Percentiles rank a stretch among this genome's conserved stretches.
These are phyloP conservation scores for Ailanthus altissimus DNA, from an alignment of 345 rosid species.

Conservation along the genomic window DNA sequence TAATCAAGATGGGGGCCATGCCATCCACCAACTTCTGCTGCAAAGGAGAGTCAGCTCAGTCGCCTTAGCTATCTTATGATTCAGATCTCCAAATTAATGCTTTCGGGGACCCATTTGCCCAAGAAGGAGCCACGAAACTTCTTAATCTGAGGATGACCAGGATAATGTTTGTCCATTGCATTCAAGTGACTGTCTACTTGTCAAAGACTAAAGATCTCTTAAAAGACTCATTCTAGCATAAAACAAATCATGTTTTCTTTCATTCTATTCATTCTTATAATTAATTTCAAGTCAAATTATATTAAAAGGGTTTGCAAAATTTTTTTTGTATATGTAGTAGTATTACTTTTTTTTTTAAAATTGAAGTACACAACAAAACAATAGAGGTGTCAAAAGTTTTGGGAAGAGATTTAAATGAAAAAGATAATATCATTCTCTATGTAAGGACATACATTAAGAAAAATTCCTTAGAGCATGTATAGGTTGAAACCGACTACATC, in stretches of 20 bases:
- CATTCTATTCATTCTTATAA: too few species aligned
- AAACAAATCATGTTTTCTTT: too few species aligned
- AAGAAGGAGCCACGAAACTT: slow-evolving; percentile 33
- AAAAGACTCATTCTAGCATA: too few species aligned
- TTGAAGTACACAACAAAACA: too few species aligned
- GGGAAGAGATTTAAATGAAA: too few species aligned
- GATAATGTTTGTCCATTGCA: not conserved
- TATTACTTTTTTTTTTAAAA: too few species aligned
- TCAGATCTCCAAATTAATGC: slow-evolving; percentile 21
- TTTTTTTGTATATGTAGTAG: too few species aligned
- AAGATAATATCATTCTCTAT: too few species aligned
- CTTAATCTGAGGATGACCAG: slow-evolving; percentile 1
- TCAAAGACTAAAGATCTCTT: not conserved
- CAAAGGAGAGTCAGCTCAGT: slow-evolving; percentile 14
- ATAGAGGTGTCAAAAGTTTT: too few species aligned
- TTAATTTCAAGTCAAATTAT: too few species aligned
- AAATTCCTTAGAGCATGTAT: not conserved
- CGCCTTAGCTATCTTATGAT: not conserved
- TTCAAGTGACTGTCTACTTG: slow-evolving; percentile 18
- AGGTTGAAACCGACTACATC: not conserved
- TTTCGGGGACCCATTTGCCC: slow-evolving; percentile 27
- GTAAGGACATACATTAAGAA: not conserved
- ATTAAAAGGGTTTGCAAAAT: too few species aligned
- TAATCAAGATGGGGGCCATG: slow-evolving; percentile 30
- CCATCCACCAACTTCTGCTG: slow-evolving; percentile 27